Conservation (phyloP, 441 rosid species). For the Geranium incanum region DNA sequence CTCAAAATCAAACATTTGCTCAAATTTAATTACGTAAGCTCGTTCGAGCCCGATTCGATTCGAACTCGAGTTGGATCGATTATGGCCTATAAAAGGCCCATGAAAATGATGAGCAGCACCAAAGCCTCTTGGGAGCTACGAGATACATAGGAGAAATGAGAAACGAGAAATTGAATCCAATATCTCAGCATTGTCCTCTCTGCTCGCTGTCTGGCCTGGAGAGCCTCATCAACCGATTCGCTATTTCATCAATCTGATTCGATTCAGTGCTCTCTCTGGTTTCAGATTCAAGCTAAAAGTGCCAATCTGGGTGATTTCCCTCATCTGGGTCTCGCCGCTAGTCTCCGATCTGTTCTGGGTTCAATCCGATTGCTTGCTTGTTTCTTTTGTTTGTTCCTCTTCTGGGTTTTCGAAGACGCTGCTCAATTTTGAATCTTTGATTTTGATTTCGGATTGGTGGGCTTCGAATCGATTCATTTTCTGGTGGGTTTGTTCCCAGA, state of each 20-base stretch:
- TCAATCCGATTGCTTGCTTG: background rate
- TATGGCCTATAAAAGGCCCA: too few relatives aligned
- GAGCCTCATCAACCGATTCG: background rate
- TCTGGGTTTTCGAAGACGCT: slow-evolving; percentile 25
- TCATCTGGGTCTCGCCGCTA: background rate
- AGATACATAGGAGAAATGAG: too few relatives aligned
- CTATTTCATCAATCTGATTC: background rate
- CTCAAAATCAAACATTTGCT: too few relatives aligned
- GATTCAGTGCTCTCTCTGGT: background rate
- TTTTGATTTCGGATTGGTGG: slow-evolving; percentile 21
- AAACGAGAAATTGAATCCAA: too few relatives aligned
- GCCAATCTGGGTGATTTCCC: background rate
- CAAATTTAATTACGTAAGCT: too few relatives aligned
- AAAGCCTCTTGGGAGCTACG: too few relatives aligned
- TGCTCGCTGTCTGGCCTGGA: background rate
- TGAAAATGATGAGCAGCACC: too few relatives aligned
- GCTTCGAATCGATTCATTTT: slow-evolving; percentile 15
- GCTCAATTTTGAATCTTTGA: slow-evolving; percentile 24
- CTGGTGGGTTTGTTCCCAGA: slow-evolving; percentile 4
- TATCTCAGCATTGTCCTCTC: background rate
- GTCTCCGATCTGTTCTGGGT: background rate
- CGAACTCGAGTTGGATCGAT: too few relatives aligned
- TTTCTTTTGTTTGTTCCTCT: too few relatives aligned
- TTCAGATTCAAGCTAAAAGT: background rate
- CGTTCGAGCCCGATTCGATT: too few relatives aligned